phyloP scores from a whole-genome alignment of 225 moss, liverwort and hornwort species.

The Ulota crispa region DNA sequence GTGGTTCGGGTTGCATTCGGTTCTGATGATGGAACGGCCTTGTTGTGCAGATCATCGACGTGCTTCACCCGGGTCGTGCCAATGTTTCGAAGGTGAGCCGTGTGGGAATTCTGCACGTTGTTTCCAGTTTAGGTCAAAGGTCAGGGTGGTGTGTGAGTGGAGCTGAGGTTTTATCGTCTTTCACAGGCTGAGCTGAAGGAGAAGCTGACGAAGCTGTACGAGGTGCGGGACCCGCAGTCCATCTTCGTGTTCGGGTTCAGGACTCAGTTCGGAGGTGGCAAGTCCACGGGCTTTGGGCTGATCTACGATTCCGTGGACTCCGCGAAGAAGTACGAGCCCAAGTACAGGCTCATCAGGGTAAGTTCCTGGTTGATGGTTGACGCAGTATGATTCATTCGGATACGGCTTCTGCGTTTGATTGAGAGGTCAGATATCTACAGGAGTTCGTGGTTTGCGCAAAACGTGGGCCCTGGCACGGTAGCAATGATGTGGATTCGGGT shows the following conservation, averaged over 20 bases:
- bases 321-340: conserved; percentile 40
- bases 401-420: fast-evolving
- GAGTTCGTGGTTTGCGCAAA: not conserved
- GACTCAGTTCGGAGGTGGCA: conserved; percentile 88
- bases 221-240: conserved; percentile 65
- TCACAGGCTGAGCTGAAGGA: conserved; percentile 78
- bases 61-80: conserved; percentile 76
- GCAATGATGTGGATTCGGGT: not conserved
- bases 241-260: conserved; percentile 90
- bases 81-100: conserved; percentile 73
- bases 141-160: not conserved
- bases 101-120: not conserved
- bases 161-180: not conserved
- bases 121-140: not conserved
- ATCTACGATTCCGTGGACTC: conserved; percentile 38
- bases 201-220: conserved; percentile 79
- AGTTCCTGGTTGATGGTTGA: not conserved
- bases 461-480: not conserved
- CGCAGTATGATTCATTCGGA: not conserved
- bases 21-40: not conserved
- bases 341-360: conserved; percentile 40
- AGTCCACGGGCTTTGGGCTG: conserved; percentile 69
- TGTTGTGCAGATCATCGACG: conserved; percentile 63
- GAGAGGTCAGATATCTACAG: not conserved
- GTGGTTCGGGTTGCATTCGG: not conserved